phyloP scores from a whole-genome alignment of 192 early-diverging fungal species.

The Podila horticola region DNA sequence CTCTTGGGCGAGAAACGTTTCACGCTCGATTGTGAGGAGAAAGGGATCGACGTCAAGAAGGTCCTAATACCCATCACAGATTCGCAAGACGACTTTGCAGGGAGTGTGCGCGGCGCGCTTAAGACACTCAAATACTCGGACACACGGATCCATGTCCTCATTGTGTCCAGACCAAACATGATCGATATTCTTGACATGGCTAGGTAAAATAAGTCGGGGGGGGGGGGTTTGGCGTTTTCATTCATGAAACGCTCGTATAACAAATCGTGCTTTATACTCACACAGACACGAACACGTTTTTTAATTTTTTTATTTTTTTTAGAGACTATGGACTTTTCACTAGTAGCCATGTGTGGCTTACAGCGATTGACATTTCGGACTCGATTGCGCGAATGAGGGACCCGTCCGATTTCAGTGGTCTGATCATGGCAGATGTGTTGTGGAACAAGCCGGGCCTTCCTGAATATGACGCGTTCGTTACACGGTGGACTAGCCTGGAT shows the following conservation, averaged over 20 bases:
- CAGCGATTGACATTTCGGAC: slow-evolving; percentile 28
- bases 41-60: slow-evolving; percentile 3
- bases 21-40: background rate
- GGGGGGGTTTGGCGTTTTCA: too few relatives aligned
- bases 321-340: slow-evolving; percentile 24
- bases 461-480: slow-evolving; percentile 17
- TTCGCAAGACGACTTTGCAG: background rate
- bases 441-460: slow-evolving; percentile 28
- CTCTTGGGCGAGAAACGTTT: slow-evolving; percentile 32
- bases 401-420: slow-evolving; percentile 22
- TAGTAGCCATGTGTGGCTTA: slow-evolving; percentile 28
- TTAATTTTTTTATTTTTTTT: background rate
- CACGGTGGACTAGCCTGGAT: slow-evolving; percentile 11
- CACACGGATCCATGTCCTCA: slow-evolving; percentile 26
- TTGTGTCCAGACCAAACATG: slow-evolving; percentile 7
- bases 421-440: slow-evolving; percentile 34
- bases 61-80: slow-evolving; percentile 14
- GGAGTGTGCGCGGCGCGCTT: slow-evolving; percentile 2
- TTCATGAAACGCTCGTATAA: too few relatives aligned
- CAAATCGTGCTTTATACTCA: too few relatives aligned
- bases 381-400: background rate
- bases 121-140: slow-evolving; percentile 12
- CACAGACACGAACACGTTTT: too few relatives aligned
- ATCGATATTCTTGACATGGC: slow-evolving; percentile 7
- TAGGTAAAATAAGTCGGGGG: slow-evolving; percentile 2